Evolutionary conservation across 495 filamentous ascomycete species (phyloP).

Genomic region (Podospora tetraspora): DNA sequence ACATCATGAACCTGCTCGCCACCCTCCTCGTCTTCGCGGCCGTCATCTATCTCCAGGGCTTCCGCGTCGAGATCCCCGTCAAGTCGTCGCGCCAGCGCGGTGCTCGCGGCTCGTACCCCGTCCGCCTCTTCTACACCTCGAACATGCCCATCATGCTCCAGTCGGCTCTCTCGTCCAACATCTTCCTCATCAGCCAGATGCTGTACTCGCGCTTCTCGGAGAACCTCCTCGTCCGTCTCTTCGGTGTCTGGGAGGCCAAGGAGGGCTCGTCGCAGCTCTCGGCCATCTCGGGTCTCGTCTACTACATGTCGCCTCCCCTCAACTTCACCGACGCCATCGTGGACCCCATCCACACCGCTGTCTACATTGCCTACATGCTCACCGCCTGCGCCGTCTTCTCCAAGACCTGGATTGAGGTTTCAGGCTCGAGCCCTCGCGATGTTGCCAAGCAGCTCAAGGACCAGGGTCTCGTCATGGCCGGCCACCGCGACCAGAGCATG

Average conservation of each 20-base stretch:
- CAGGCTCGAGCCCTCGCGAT: conserved; percentile 92
- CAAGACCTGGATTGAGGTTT: conserved; percentile 99
- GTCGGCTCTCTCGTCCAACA: conserved; percentile 94
- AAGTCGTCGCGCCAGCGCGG: conserved; percentile 99
- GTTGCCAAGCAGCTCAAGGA: conserved; percentile 99
- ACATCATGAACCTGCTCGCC: conserved; percentile 97
- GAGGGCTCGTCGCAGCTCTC: conserved; percentile 95
- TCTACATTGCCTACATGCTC: conserved; percentile 97
- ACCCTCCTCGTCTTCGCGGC: conserved; percentile 91
- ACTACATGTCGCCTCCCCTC: conserved; percentile 98
- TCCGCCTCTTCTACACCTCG: conserved; percentile 80
- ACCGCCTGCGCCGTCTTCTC: conserved; percentile 97
- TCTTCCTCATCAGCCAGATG: conserved; percentile 99
- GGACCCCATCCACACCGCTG: conserved; percentile 92
- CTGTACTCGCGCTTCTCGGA: conserved; percentile 97
- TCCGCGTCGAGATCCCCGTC: conserved; percentile 99
- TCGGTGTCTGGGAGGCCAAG: conserved; percentile 97
- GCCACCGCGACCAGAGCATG: conserved; percentile 99
- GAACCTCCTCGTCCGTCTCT: conserved; percentile 91
- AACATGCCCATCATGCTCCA: conserved; percentile 99
- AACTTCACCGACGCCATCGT: conserved; percentile 95
- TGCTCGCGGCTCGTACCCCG: conserved; percentile 79
- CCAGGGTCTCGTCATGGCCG: conserved; percentile 98
- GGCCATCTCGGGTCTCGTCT: conserved; percentile 85
- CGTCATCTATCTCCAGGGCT: conserved; percentile 99